Percentiles rank a stretch among this genome's conserved stretches.
Evolutionary conservation across 768 basidiomycete species (phyloP).

Genomic region (Mycena alexandri): DNA sequence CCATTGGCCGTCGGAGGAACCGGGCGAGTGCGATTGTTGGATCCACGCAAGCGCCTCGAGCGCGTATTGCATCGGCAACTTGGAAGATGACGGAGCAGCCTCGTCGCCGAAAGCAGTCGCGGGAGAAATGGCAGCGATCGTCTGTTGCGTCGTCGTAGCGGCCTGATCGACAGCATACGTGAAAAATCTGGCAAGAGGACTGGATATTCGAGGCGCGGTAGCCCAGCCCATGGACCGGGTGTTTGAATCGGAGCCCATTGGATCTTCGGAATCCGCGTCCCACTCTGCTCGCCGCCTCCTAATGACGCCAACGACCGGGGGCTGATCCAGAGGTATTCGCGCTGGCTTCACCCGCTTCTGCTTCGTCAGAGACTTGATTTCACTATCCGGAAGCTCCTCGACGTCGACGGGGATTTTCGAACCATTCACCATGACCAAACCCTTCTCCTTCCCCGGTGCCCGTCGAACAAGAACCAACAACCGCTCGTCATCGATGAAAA

Average conservation of each 20-base stretch:
- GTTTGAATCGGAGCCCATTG: constrained; percentile 37
- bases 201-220: constrained; percentile 74
- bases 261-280: constrained; percentile 64
- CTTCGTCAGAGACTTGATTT: constrained; percentile 85
- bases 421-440: constrained; percentile 90
- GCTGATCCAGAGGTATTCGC: constrained; percentile 94
- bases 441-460: constrained; percentile 84
- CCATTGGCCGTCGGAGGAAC: constrained; percentile 73
- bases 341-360: constrained; percentile 89
- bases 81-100: constrained; percentile 64
- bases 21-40: constrained; percentile 74
- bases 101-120: constrained; percentile 56
- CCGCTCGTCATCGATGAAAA: constrained; percentile 83
- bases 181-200: constrained; percentile 79
- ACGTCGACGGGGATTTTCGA: constrained; percentile 86
- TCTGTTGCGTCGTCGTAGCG: constrained; percentile 77
- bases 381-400: constrained; percentile 88
- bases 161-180: constrained; percentile 83
- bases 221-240: constrained; percentile 57
- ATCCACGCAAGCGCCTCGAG: constrained; percentile 87
- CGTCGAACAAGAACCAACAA: constrained; percentile 80
- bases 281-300: constrained; percentile 79
- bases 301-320: constrained; percentile 81
- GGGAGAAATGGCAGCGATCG: constrained; percentile 83
- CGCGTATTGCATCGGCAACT: constrained; percentile 83